These are phyloP conservation scores for Trichoderma koningii DNA, from an alignment of 2,329 filamentous ascomycete genomes.

Conservation along the genomic window DNA sequence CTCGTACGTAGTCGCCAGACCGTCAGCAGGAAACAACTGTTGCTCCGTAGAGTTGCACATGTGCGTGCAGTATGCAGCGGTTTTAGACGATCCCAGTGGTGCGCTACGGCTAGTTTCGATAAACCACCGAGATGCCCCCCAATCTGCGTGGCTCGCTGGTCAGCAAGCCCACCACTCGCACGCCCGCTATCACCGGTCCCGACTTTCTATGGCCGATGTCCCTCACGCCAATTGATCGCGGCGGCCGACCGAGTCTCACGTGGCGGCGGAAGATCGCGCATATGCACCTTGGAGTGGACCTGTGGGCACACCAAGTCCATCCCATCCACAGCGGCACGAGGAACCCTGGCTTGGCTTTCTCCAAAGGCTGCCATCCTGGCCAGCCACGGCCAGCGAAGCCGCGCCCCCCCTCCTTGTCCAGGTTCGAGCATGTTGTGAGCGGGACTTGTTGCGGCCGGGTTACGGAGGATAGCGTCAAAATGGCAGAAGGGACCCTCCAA, in stretches of 20 bases:
- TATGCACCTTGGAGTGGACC: conserved; percentile 29
- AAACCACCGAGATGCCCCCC: conserved; percentile 18
- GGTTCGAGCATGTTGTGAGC: background rate
- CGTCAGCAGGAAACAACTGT: conserved; percentile 16
- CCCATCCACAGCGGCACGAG: conserved; percentile 35
- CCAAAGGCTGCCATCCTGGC: conserved; percentile 27
- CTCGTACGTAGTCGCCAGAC: background rate
- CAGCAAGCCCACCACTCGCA: conserved; percentile 12
- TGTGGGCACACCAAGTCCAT: conserved; percentile 25
- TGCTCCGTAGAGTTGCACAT: conserved; percentile 1
- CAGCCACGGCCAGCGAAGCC: conserved; percentile 32
- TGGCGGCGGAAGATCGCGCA: conserved; percentile 43
- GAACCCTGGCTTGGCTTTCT: conserved; percentile 34
- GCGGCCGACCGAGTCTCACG: conserved; percentile 35
- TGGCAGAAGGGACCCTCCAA: conserved; percentile 8
- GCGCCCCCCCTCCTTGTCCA: conserved; percentile 27
- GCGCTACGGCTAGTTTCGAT: conserved; percentile 15
- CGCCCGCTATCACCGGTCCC: conserved; percentile 26
- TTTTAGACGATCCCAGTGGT: conserved; percentile 15
- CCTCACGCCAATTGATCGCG: conserved; percentile 23
- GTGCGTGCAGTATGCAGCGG: background rate
- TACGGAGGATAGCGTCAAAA: conserved; percentile 15
- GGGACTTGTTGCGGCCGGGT: conserved; percentile 9
- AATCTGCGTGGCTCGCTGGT: conserved; percentile 19
- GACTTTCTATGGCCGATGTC: conserved; percentile 27